These are phyloP conservation scores for Arachis hypogaea DNA, from an alignment of 306 rosid species.

Conservation along the genomic window DNA sequence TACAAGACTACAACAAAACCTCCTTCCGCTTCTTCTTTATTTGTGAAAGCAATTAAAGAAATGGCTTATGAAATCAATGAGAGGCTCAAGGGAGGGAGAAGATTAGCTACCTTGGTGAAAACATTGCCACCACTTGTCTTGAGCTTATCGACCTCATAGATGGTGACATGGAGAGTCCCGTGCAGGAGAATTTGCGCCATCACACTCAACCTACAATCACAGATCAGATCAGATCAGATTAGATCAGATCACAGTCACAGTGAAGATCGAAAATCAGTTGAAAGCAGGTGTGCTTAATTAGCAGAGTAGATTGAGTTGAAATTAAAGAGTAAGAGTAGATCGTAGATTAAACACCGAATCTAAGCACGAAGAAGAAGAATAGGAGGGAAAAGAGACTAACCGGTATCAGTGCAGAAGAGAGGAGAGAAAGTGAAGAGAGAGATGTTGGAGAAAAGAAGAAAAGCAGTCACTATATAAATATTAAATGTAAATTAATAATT, in stretches of 20 bases:
- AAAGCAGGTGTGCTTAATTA: neutral
- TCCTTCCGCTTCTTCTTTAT: neutral
- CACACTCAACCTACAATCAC: slow-evolving; percentile 44
- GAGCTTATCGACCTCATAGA: slow-evolving; percentile 73
- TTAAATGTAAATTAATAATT: neutral
- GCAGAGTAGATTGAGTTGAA: neutral
- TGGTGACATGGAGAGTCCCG: slow-evolving; percentile 86
- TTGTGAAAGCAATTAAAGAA: neutral
- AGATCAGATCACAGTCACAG: neutral
- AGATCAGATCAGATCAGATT: neutral
- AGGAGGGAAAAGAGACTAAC: slow-evolving; percentile 4
- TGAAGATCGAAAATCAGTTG: neutral
- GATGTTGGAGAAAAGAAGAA: neutral
- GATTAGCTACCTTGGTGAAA: slow-evolving; percentile 32
- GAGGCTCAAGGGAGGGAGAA: no score
- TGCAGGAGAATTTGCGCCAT: slow-evolving; percentile 79
- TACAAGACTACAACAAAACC: neutral
- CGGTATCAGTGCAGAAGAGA: neutral
- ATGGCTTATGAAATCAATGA: neutral
- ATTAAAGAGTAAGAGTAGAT: neutral
- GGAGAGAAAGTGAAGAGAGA: neutral
- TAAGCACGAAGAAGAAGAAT: neutral
- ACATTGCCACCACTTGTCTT: slow-evolving; percentile 13
- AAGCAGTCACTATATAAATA: neutral
- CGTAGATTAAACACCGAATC: neutral